Conservation (phyloP, 202 grass and related monocot genomes). For the Zizania palustris region DNA sequence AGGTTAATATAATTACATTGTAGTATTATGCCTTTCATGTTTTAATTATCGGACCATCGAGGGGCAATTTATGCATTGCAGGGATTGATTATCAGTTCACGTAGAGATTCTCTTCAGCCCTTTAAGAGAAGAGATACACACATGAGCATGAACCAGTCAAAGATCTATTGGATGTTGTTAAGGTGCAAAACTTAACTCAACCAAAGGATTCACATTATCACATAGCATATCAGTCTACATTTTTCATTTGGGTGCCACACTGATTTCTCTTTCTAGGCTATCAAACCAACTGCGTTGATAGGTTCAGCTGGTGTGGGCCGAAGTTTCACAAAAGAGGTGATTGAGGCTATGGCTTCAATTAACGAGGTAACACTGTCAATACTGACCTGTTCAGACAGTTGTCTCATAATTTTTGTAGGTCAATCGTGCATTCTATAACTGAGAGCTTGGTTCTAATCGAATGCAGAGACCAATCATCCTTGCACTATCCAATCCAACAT, state of each 20-base stretch:
- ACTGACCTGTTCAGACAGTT: not conserved
- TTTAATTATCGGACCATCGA: constrained; percentile 12
- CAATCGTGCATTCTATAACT: constrained; percentile 4
- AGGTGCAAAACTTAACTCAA: constrained; percentile 54
- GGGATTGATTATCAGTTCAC: constrained; percentile 81
- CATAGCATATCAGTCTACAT: constrained; percentile 12
- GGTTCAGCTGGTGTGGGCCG: constrained; percentile 87
- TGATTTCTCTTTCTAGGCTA: constrained; percentile 46
- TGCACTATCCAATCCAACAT: constrained; percentile 74
- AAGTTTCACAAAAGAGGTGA: constrained; percentile 83
- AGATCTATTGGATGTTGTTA: constrained; percentile 72
- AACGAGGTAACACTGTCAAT: constrained; percentile 60
- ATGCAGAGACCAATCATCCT: constrained; percentile 83
- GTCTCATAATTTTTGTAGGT: not conserved
- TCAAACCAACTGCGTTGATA: constrained; percentile 74
- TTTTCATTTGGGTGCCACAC: constrained; percentile 10
- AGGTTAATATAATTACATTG: constrained; percentile 45
- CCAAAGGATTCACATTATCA: not conserved
- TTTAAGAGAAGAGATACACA: constrained; percentile 90
- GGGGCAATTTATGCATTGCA: constrained; percentile 37
- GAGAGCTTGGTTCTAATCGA: constrained; percentile 36
- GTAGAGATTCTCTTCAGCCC: constrained; percentile 66
- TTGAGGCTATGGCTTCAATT: constrained; percentile 77
- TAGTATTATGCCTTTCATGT: not conserved
- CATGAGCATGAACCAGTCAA: constrained; percentile 86